Conservation (phyloP, 2,329 filamentous ascomycete genomes). For the Talaromyces pinophilus region DNA sequence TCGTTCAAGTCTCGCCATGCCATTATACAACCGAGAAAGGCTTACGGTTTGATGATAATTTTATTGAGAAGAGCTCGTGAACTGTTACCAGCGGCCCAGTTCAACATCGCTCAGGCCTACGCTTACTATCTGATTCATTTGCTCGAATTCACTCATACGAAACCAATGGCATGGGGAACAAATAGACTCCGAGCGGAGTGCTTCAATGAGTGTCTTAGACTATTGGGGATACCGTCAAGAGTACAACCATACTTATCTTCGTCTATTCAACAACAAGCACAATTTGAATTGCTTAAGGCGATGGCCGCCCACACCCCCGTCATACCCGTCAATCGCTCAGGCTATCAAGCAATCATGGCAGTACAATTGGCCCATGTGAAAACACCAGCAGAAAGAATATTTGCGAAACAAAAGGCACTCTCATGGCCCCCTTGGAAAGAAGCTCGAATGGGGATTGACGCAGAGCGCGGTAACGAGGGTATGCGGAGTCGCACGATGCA, state of each 20-base stretch:
- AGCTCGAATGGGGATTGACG: conserved; percentile 61
- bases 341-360: conserved; percentile 58
- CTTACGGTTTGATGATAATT: conserved; percentile 47
- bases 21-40: conserved; percentile 26
- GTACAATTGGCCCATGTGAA: conserved; percentile 62
- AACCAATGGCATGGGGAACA: conserved; percentile 9
- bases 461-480: conserved; percentile 57
- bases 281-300: conserved; percentile 57
- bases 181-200: conserved; percentile 41
- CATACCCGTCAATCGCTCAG: conserved; percentile 57
- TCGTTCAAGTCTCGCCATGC: background rate
- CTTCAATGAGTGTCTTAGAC: conserved; percentile 52
- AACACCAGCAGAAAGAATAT: conserved; percentile 56
- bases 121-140: conserved; percentile 36
- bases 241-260: conserved; percentile 52
- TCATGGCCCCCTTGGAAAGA: conserved; percentile 69
- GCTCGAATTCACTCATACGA: background rate
- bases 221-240: conserved; percentile 53
- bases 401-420: conserved; percentile 59
- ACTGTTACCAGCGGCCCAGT: conserved; percentile 51
- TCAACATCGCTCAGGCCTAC: conserved; percentile 45
- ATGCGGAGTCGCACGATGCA: conserved; percentile 59
- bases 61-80: conserved; percentile 54
- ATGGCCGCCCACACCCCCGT: conserved; percentile 59
- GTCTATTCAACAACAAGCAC: conserved; percentile 56